Evolutionary conservation across 441 rosid genomes (phyloP).

Genomic region (Omphalea diandra): DNA sequence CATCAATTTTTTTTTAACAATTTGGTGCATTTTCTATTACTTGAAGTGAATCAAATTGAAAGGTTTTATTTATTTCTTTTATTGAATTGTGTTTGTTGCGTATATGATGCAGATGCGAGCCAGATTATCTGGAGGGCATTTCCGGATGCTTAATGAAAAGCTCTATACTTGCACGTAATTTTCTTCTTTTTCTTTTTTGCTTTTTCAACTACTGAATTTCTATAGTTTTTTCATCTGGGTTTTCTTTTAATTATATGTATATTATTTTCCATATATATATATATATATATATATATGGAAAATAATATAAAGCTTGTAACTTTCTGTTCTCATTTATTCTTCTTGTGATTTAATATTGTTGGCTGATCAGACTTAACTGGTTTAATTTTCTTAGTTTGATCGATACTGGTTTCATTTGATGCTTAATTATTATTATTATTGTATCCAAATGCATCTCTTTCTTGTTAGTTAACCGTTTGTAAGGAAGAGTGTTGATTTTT

Average conservation of each 20-base stretch:
- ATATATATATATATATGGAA: no score
- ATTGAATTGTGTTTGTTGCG: conserved; percentile 10
- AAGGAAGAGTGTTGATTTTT: conserved; percentile 4
- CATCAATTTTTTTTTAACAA: background rate
- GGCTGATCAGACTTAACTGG: background rate
- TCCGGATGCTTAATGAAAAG: conserved; percentile 89
- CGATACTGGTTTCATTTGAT: background rate
- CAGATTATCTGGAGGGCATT: conserved; percentile 75
- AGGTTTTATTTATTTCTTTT: background rate
- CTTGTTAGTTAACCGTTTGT: background rate
- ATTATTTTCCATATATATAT: no score
- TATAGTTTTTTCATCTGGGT: background rate
- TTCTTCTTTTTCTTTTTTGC: background rate
- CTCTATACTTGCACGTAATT: conserved; percentile 90
- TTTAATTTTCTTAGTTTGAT: background rate
- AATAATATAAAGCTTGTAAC: background rate
- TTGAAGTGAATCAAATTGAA: background rate
- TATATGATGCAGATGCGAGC: conserved; percentile 65
- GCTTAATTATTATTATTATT: background rate
- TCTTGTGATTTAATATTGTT: background rate
- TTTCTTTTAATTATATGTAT: background rate
- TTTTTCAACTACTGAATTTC: background rate
- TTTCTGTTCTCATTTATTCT: background rate
- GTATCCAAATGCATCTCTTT: no score
- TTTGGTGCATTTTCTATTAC: background rate